phyloP scores from a whole-genome alignment of 305 asterid species.

The Galium porrigens region DNA sequence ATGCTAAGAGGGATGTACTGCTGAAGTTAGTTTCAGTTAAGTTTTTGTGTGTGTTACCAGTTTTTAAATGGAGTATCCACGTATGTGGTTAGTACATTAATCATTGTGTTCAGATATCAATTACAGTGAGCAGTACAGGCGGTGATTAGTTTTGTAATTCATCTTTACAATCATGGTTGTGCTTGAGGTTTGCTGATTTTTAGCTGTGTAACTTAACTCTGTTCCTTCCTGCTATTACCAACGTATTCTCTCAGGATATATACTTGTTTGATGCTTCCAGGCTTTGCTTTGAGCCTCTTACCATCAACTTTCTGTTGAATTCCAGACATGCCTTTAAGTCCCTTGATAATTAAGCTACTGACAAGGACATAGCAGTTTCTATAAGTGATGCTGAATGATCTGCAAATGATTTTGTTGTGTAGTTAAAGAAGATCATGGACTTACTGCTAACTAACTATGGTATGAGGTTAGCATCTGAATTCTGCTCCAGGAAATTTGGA shows the following conservation, averaged over 20 bases:
- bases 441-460: conserved; percentile 2
- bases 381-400: background rate
- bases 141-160: background rate
- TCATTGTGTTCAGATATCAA: background rate
- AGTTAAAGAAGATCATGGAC: conserved; percentile 4
- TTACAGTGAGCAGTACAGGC: background rate
- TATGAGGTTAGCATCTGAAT: conserved; percentile 9
- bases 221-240: background rate
- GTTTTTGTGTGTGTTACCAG: background rate
- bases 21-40: background rate
- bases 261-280: background rate
- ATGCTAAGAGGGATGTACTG: conserved; percentile 11
- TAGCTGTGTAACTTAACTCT: background rate
- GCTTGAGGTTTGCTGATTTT: background rate
- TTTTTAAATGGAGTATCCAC: background rate
- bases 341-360: background rate
- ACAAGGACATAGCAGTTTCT: conserved; percentile 2
- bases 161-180: background rate
- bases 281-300: background rate
- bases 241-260: background rate
- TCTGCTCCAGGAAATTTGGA: background rate
- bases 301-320: background rate
- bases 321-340: background rate
- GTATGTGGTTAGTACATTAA: no score
- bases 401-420: background rate